Evolutionary conservation across 176 grass and related monocot species (phyloP).

Genomic region (Zea luxurians): DNA sequence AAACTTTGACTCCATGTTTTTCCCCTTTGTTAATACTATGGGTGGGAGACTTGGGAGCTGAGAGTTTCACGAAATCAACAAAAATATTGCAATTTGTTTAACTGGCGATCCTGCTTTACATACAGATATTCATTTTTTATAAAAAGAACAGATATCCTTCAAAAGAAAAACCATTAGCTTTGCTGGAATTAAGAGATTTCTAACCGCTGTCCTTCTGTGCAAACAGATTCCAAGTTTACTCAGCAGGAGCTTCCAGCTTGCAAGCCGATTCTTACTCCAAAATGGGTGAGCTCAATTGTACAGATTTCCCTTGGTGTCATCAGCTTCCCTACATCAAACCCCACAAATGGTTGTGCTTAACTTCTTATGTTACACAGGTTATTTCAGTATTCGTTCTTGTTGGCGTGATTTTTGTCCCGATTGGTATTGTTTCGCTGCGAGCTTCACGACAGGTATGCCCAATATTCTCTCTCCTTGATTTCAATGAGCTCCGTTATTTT

Average conservation of each 20-base stretch:
- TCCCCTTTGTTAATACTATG: not conserved
- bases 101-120: not conserved
- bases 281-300: constrained; percentile 64
- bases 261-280: constrained; percentile 95
- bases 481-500: not conserved
- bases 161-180: not conserved
- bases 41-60: not conserved
- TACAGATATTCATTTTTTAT: not conserved
- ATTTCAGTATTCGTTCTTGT: constrained; percentile 77
- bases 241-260: constrained; percentile 99
- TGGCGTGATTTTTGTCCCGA: constrained; percentile 79
- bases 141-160: not conserved
- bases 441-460: constrained; percentile 66
- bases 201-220: constrained; percentile 17
- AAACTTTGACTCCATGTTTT: not conserved
- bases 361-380: constrained; percentile 47
- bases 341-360: constrained; percentile 27
- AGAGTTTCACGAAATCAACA: not conserved
- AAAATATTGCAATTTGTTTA: constrained; percentile 4
- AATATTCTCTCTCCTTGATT: constrained; percentile 23
- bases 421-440: constrained; percentile 65
- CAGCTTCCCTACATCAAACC: constrained; percentile 1
- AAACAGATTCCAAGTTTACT: constrained; percentile 89
- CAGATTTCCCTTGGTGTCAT: not conserved
- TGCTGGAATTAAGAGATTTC: not conserved